These are phyloP conservation scores for Teunomyces cretensis DNA, from an alignment of 805 yeast species.

Conservation along the genomic window DNA sequence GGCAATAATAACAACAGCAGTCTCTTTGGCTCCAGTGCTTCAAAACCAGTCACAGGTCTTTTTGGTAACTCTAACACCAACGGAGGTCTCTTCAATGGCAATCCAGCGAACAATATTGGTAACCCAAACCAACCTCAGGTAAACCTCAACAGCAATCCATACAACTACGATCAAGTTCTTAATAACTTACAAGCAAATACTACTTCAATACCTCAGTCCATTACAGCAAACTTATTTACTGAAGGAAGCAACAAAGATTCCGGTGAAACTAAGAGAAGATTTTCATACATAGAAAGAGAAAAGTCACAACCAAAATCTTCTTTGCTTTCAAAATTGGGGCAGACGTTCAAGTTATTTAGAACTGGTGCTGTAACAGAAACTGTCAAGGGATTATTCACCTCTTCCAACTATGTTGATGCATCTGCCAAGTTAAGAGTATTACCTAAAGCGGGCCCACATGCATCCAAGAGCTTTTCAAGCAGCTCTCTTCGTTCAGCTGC, in stretches of 20 bases:
- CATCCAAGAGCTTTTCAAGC: slow-evolving; percentile 9
- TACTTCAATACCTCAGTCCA: slow-evolving; percentile 31
- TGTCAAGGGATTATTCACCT: slow-evolving; percentile 33
- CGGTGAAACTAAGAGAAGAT: slow-evolving; percentile 16
- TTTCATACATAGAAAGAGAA: slow-evolving; percentile 14
- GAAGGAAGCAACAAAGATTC: slow-evolving; percentile 10
- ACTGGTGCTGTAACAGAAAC: slow-evolving; percentile 15
- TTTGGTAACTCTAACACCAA: slow-evolving; percentile 20
- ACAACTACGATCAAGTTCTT: slow-evolving; percentile 27
- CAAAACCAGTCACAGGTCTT: slow-evolving; percentile 12
- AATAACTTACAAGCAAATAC: slow-evolving; percentile 18
- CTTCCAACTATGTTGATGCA: slow-evolving; percentile 18
- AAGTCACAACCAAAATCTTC: slow-evolving; percentile 20
- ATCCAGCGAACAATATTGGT: slow-evolving; percentile 1
- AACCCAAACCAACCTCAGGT: slow-evolving; percentile 4
- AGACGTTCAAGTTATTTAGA: slow-evolving; percentile 33
- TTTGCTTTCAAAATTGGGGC: slow-evolving; percentile 32
- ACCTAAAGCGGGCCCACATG: slow-evolving; percentile 7
- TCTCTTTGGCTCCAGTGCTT: slow-evolving; percentile 1
- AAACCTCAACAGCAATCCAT: slow-evolving; percentile 23
- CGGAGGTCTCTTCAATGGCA: slow-evolving; percentile 3
- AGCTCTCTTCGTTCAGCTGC: slow-evolving; percentile 7
- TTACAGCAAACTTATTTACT: slow-evolving; percentile 28
- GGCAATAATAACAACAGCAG: slow-evolving; percentile 8
- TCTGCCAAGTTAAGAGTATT: slow-evolving; percentile 2